These are phyloP conservation scores for Circinella minor DNA, from an alignment of 371 early-diverging fungal genomes.

Conservation along the genomic window DNA sequence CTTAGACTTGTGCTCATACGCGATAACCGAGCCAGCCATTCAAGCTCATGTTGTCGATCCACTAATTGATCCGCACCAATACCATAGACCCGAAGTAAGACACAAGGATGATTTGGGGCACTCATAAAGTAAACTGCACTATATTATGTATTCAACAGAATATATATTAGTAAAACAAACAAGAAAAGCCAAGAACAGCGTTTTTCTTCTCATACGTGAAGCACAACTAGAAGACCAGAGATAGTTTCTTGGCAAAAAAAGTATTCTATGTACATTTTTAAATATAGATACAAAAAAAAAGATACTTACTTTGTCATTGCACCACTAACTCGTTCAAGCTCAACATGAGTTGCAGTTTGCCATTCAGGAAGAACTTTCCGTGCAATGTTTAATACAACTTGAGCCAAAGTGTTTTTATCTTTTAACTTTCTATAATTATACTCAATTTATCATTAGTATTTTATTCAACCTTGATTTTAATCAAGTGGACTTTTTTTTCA, in stretches of 20 bases:
- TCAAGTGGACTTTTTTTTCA: neutral
- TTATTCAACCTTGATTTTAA: too few species aligned
- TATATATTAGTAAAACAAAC: neutral
- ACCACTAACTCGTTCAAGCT: conserved; percentile 25
- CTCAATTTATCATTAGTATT: too few species aligned
- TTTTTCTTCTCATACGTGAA: too few species aligned
- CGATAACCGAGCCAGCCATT: conserved; percentile 78
- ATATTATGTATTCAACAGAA: neutral
- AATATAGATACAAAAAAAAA: neutral
- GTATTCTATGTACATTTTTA: neutral
- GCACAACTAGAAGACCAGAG: too few species aligned
- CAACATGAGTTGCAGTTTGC: conserved; percentile 10
- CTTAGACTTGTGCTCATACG: conserved; percentile 65
- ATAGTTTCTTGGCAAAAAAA: too few species aligned
- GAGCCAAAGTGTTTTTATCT: conserved; percentile 15
- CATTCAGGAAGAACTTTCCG: conserved; percentile 25
- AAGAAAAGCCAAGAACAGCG: neutral
- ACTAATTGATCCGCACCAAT: conserved; percentile 79
- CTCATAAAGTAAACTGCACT: conserved; percentile 75
- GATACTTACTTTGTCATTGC: conserved; percentile 30
- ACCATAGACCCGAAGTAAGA: conserved; percentile 83
- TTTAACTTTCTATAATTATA: conserved; percentile 17
- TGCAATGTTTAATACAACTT: conserved; percentile 11
- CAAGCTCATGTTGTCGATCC: conserved; percentile 79
- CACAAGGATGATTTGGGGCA: conserved; percentile 44